Evolutionary conservation across 805 yeast genomes (phyloP), one percentile per base, ranked within the genome.

Genomic region (Brettanomyces naardenensis): DNA sequence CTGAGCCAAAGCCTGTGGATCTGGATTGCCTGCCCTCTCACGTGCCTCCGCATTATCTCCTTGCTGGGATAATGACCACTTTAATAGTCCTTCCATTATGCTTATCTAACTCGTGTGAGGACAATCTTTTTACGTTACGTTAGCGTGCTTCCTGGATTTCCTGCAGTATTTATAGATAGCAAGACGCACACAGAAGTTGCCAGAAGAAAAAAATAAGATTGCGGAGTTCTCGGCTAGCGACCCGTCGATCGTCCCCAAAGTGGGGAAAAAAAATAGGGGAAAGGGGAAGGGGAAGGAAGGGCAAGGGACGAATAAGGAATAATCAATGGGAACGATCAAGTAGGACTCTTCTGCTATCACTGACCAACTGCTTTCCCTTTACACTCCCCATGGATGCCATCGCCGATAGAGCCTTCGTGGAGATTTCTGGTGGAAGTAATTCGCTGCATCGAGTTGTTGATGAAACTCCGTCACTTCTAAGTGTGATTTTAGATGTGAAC

Each of bases 31-130:
- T 4, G 73, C 73, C 44, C 67, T 73, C 3, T 62, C 71, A 36
- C 70, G 69, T 1, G 87, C 82, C 37, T 75, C 85, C 40, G 80
- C 69, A 48, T 84, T 90, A 10, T 79, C 80, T 6, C 80, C 69
- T 41, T 87, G 71, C 54, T 82, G 75, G 30, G 89, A 83, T 35
- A 85, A 70, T 4, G 97, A 88, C 98, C 98, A 90, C 49, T 88
- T 85, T 45, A 90, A 61, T 44, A 90, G 61, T 59, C 89, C 89
- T 43, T 90, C 97, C 97, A 90, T 90, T 13, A 27, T 54, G 5
- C 21, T 19, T n/a, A n/a, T n/a, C n/a, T n/a, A n/a, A n/a, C n/a
- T n/a, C n/a, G n/a, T n/a, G n/a, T n/a, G n/a, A n/a, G n/a, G n/a
- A n/a, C n/a, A n/a, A n/a, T n/a, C n/a, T 36, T 36, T 14, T 20